Conservation (phyloP, 1,284 basidiomycete genomes). For the Trichosporon ovoides region DNA sequence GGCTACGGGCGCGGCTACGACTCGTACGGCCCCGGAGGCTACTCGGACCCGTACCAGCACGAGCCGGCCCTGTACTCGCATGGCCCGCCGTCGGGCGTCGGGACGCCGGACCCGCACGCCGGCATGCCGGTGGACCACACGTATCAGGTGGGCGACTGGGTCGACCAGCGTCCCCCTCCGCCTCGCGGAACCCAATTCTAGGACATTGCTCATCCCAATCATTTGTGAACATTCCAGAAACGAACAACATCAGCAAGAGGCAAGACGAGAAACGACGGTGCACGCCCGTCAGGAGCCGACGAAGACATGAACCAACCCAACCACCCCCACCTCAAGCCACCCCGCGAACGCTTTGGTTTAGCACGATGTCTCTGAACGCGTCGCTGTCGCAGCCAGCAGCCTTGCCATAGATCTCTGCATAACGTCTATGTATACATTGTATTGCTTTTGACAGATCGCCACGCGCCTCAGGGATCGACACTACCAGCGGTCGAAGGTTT, state of each 20-base stretch:
- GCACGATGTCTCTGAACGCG: neutral
- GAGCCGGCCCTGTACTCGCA: neutral
- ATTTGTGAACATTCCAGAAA: slow-evolving; percentile 2
- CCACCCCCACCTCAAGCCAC: no score
- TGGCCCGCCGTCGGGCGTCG: neutral
- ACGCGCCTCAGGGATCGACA: neutral
- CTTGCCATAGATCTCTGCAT: slow-evolving; percentile 3
- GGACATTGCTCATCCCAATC: neutral
- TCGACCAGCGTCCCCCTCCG: neutral
- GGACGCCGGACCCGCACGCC: neutral
- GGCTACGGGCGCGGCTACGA: neutral
- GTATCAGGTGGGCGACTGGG: slow-evolving; percentile 2
- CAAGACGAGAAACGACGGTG: neutral
- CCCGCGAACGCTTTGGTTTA: neutral
- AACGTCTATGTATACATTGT: slow-evolving; percentile 5
- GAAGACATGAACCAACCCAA: neutral
- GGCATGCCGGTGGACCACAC: neutral
- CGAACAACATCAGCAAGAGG: neutral
- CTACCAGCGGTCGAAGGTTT: no score
- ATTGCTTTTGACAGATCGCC: neutral
- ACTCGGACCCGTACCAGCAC: slow-evolving; percentile 1
- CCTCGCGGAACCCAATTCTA: neutral
- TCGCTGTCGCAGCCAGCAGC: neutral
- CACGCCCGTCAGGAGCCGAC: neutral
- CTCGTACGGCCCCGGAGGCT: neutral